A percentile compares a stretch with the other conserved stretches of the same genome.
These are phyloP conservation scores for Kluyveromyces nonfermentans DNA, from an alignment of 805 yeast species.

Conservation along the genomic window DNA sequence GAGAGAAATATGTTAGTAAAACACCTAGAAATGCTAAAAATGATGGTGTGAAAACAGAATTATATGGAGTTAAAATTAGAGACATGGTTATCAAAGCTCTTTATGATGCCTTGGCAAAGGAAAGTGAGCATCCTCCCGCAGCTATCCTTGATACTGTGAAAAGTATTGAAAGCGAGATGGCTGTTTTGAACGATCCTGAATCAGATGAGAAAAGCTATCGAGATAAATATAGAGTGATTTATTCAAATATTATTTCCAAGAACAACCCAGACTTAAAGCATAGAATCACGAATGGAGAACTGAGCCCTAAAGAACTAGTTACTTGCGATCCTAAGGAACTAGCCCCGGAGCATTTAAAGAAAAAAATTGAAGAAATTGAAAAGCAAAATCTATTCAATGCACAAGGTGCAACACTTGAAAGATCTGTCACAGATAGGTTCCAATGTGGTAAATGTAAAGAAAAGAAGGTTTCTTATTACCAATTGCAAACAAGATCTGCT, in stretches of 20 bases:
- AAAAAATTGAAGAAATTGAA: conserved; percentile 76
- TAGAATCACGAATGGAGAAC: conserved; percentile 56
- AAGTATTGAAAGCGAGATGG: conserved; percentile 67
- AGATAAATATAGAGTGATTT: conserved; percentile 75
- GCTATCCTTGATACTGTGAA: conserved; percentile 54
- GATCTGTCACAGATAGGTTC: conserved; percentile 93
- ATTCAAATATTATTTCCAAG: conserved; percentile 80
- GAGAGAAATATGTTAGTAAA: conserved; percentile 36
- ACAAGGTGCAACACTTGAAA: conserved; percentile 91
- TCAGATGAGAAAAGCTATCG: conserved; percentile 50
- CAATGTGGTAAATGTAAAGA: conserved; percentile 97
- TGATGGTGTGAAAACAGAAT: conserved; percentile 65
- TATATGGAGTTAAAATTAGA: conserved; percentile 71
- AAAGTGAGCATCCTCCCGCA: conserved; percentile 52
- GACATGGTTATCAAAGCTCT: conserved; percentile 76
- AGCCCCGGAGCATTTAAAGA: conserved; percentile 86
- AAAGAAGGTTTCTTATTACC: conserved; percentile 93
- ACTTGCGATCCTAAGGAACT: conserved; percentile 87
- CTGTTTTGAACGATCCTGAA: conserved; percentile 46
- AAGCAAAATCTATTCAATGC: conserved; percentile 91
- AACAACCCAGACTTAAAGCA: conserved; percentile 78
- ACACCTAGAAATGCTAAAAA: conserved; percentile 69
- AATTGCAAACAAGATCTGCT: conserved; percentile 96
- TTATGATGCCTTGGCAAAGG: conserved; percentile 84
- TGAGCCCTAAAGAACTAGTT: conserved; percentile 56